Percentiles rank a stretch among this genome's conserved stretches.
phyloP scores from a whole-genome alignment of 2,329 filamentous ascomycete genomes.

The Cryphonectria parasitica region DNA sequence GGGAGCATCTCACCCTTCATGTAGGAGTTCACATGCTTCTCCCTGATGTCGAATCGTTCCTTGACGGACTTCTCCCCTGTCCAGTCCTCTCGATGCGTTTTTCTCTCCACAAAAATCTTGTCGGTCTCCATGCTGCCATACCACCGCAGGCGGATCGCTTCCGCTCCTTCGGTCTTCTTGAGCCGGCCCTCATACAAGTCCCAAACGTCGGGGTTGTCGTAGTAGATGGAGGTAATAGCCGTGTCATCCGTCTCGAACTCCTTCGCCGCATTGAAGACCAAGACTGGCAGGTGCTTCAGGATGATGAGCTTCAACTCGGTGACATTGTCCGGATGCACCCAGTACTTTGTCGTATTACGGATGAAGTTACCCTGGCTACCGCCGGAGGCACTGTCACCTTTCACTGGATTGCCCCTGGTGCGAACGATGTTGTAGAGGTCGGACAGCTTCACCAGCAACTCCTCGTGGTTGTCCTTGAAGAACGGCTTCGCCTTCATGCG shows the following conservation, averaged over 20 bases:
- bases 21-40: conserved; percentile 96
- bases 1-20: conserved; percentile 83
- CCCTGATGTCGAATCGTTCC: conserved; percentile 90
- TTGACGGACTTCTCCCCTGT: conserved; percentile 99
- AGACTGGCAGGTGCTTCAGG: conserved; percentile 92
- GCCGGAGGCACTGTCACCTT: conserved; percentile 89
- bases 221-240: conserved; percentile 98
- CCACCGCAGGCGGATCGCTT: conserved; percentile 95
- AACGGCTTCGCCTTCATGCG: conserved; percentile 95
- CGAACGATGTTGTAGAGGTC: conserved; percentile 94
- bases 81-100: conserved; percentile 98
- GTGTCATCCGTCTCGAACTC: conserved; percentile 90
- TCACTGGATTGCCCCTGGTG: conserved; percentile 88
- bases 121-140: conserved; percentile 96
- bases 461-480: conserved; percentile 98
- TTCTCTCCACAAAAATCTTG: conserved; percentile 95
- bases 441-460: conserved; percentile 91
- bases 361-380: conserved; percentile 94
- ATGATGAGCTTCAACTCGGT: conserved; percentile 98
- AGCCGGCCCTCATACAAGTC: conserved; percentile 91
- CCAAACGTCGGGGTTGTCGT: conserved; percentile 92
- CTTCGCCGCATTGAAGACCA: conserved; percentile 97
- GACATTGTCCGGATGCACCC: conserved; percentile 98
- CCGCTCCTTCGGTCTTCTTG: conserved; percentile 97
- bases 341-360: conserved; percentile 97